Percentiles rank a stretch among this genome's conserved stretches.
Evolutionary conservation across 2,329 filamentous ascomycete genomes (phyloP).

Genomic region (Rhynchosporium secalis): DNA sequence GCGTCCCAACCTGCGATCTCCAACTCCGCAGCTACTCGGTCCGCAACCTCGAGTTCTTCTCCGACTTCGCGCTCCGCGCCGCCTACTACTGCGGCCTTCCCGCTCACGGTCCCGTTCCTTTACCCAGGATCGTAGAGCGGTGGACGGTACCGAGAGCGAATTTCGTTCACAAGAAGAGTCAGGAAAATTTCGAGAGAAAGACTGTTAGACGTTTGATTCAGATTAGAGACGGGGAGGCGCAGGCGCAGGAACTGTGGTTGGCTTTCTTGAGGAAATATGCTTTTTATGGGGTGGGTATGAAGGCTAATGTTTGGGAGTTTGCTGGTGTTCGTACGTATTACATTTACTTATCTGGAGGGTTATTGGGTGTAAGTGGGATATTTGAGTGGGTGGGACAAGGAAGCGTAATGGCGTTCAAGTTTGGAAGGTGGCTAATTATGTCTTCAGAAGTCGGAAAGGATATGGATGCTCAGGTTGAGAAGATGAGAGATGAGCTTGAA

Average conservation of each 20-base stretch:
- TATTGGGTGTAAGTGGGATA: neutral
- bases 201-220: slow-evolving; percentile 85
- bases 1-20: slow-evolving; percentile 83
- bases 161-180: slow-evolving; percentile 95
- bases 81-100: slow-evolving; percentile 92
- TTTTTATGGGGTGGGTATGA: slow-evolving; percentile 97
- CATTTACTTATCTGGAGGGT: neutral
- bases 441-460: slow-evolving; percentile 50
- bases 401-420: neutral
- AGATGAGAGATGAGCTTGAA: slow-evolving; percentile 47
- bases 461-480: slow-evolving; percentile 51
- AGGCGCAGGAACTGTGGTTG: slow-evolving; percentile 88
- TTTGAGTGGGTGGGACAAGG: neutral
- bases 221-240: slow-evolving; percentile 86
- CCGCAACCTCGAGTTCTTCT: slow-evolving; percentile 89
- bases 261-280: slow-evolving; percentile 90
- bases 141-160: slow-evolving; percentile 90
- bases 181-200: slow-evolving; percentile 96
- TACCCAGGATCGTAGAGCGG: slow-evolving; percentile 83
- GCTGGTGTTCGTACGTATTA: slow-evolving; percentile 62
- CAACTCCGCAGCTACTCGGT: slow-evolving; percentile 90
- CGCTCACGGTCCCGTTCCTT: slow-evolving; percentile 79
- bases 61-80: slow-evolving; percentile 90
- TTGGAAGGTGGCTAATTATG: slow-evolving; percentile 22
- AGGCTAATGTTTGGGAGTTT: slow-evolving; percentile 95